A percentile compares a stretch with the other conserved stretches of the same genome.
These are phyloP conservation scores for Zopfochytrium polystomum DNA, from an alignment of 371 early-diverging fungal genomes.

Conservation along the genomic window DNA sequence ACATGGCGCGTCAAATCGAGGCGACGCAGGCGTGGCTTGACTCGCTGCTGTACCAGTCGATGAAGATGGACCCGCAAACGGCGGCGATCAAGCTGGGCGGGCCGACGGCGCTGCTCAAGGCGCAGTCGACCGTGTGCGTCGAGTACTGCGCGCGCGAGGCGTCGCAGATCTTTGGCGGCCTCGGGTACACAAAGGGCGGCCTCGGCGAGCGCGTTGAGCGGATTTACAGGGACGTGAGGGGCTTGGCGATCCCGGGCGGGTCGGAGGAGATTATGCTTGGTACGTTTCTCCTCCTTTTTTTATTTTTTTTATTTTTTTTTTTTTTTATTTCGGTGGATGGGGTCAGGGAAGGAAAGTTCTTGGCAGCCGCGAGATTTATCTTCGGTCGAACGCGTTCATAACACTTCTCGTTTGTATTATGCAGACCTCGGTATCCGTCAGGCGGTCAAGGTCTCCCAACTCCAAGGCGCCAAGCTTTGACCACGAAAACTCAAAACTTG, in stretches of 20 bases:
- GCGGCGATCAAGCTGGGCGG: constrained; percentile 53
- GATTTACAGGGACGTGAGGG: constrained; percentile 45
- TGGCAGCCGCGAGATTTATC: too few species aligned
- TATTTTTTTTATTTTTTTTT: not conserved
- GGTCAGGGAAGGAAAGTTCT: too few species aligned
- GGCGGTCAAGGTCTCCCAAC: constrained; percentile 29
- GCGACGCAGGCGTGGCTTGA: constrained; percentile 62
- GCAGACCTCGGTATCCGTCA: constrained; percentile 40
- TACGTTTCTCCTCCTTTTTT: not conserved
- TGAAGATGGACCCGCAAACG: constrained; percentile 54
- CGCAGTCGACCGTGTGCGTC: constrained; percentile 32
- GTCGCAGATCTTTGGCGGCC: constrained; percentile 68
- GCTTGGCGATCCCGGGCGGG: constrained; percentile 37
- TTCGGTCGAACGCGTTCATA: too few species aligned
- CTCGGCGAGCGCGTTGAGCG: constrained; percentile 33
- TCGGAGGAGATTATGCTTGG: constrained; percentile 24
- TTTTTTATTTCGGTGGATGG: not conserved
- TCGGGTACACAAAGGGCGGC: constrained; percentile 52
- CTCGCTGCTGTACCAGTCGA: constrained; percentile 60
- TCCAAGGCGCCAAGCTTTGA: constrained; percentile 25
- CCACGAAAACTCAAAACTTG: too few species aligned
- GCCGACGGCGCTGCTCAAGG: constrained; percentile 64
- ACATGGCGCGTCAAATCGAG: constrained; percentile 53
- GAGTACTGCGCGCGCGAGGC: constrained; percentile 44
- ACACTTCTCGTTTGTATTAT: too few species aligned